These are phyloP conservation scores for Fusarium sulawesiense DNA, from an alignment of 2,329 filamentous ascomycete genomes.

Conservation along the genomic window DNA sequence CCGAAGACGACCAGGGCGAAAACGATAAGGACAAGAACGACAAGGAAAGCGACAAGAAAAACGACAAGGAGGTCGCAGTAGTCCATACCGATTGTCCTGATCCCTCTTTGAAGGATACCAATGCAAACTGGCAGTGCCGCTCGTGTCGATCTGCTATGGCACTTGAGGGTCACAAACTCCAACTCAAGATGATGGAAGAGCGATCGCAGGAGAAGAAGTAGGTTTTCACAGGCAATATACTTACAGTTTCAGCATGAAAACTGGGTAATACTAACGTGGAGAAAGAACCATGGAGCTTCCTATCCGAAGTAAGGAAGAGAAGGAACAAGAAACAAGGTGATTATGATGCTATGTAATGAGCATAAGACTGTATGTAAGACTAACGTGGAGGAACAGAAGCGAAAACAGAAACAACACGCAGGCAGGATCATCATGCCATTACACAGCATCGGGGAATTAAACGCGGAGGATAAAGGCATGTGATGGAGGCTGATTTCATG, in stretches of 20 bases:
- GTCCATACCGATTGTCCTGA: neutral
- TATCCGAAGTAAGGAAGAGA: neutral
- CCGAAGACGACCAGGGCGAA: neutral
- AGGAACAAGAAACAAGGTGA: neutral
- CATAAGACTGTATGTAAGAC: neutral
- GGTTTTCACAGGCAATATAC: neutral
- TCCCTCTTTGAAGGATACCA: neutral
- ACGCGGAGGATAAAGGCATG: neutral
- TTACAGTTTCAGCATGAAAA: neutral
- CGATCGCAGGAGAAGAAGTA: neutral
- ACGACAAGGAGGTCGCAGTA: too few species aligned
- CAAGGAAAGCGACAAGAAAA: neutral
- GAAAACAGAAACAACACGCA: neutral
- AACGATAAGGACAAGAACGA: neutral
- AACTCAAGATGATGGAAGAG: neutral
- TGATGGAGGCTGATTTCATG: neutral
- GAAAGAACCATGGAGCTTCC: neutral
- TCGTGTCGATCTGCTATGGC: constrained; percentile 6
- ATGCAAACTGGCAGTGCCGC: constrained; percentile 15
- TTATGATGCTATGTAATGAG: neutral
- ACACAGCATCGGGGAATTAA: neutral
- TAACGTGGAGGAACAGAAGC: neutral
- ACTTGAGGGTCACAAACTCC: neutral
- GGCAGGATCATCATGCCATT: neutral
- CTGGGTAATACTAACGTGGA: neutral